Evolutionary conservation across 2,329 filamentous ascomycete genomes (phyloP), one percentile per base, ranked within the genome.

Genomic region (Alternaria angustiovoidea): DNA sequence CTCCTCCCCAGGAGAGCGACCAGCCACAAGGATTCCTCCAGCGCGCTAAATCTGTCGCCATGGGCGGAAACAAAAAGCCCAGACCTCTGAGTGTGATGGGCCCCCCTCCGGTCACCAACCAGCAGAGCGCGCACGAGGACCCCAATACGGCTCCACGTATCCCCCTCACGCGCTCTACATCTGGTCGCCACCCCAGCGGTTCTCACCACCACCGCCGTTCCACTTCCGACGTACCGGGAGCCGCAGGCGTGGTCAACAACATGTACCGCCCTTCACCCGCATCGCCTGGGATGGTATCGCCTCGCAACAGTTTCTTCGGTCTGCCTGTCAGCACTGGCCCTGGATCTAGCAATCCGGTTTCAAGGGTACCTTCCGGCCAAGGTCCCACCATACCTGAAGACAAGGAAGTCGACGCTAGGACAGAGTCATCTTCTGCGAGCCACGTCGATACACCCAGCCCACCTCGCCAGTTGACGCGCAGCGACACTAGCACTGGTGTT

Each of bases 171-270:
- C 78, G 86, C 75, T 74, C 82, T 84, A 63, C 84, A 79, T 63
- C 87, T 83, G 63, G 83, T 82, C 78, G 80, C 42, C 75, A 73
- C 34, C 73, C 78, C 32, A 74, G 72, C 26, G 72, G 73, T 22
- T 69, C 62, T 60, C 72, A 75, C 64, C 81, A 75, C 64, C 81
- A 83, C 64, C 77, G 81, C 20, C 80, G 81, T 51, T 78, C 80
- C 14, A 80, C 77, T 36, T 82, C 81, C 5, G 82, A 84, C 38
- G 79, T 80, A 68, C 73, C 69, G 18, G 89, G 88, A 18, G 91
- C 89, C 8, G 90, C 91, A 7, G 88, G 86, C 61, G 87, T 96
- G 30, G 90, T 97, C 49, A 92, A 92, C 70, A 93, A 94, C 78
- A 96, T 97, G 91, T 96, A 96, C 81, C 90, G 89, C 72, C 86